phyloP scores from a whole-genome alignment of 805 yeast genomes.

The Metschnikowia gelsemii region DNA sequence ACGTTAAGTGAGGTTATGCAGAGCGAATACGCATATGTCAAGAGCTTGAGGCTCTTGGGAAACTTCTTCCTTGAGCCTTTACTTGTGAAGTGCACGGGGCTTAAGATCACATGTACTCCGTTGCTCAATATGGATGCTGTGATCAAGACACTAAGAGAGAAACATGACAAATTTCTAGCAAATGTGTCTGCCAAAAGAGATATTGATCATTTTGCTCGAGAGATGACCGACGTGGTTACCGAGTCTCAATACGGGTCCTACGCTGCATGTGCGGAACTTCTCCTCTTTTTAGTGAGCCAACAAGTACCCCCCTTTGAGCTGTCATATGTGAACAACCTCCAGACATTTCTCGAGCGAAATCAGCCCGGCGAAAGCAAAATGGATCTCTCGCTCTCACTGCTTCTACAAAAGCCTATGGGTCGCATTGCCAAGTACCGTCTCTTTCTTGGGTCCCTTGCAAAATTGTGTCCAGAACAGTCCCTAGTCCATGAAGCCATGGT shows the following conservation, averaged over 20 bases:
- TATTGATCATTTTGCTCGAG: slow-evolving; percentile 43
- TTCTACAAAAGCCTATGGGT: slow-evolving; percentile 18
- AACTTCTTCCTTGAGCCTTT: slow-evolving; percentile 16
- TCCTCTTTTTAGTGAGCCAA: slow-evolving; percentile 7
- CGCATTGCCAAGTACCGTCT: slow-evolving; percentile 18
- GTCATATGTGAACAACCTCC: slow-evolving; percentile 14
- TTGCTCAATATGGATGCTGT: slow-evolving; percentile 8
- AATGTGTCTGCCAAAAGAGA: neutral
- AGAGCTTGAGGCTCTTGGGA: slow-evolving; percentile 13
- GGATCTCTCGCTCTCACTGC: slow-evolving; percentile 18
- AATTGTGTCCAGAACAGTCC: slow-evolving; percentile 2
- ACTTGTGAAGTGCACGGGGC: slow-evolving; percentile 9
- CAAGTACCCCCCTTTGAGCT: slow-evolving; percentile 14
- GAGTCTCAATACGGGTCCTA: slow-evolving; percentile 43
- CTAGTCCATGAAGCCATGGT: slow-evolving; percentile 5
- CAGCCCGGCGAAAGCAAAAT: slow-evolving; percentile 16
- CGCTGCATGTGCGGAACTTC: slow-evolving; percentile 14
- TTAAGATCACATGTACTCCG: slow-evolving; percentile 16
- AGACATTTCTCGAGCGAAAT: slow-evolving; percentile 14
- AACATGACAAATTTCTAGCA: slow-evolving; percentile 11
- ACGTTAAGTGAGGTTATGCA: slow-evolving; percentile 13
- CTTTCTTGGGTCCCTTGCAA: slow-evolving; percentile 12
- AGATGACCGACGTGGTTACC: slow-evolving; percentile 79
- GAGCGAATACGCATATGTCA: slow-evolving; percentile 14
- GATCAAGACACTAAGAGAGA: slow-evolving; percentile 7